Percentiles rank a stretch among this genome's conserved stretches.
These are phyloP conservation scores for Schizonepeta tenuifolia DNA, from an alignment of 257 asterid species.

Conservation along the genomic window DNA sequence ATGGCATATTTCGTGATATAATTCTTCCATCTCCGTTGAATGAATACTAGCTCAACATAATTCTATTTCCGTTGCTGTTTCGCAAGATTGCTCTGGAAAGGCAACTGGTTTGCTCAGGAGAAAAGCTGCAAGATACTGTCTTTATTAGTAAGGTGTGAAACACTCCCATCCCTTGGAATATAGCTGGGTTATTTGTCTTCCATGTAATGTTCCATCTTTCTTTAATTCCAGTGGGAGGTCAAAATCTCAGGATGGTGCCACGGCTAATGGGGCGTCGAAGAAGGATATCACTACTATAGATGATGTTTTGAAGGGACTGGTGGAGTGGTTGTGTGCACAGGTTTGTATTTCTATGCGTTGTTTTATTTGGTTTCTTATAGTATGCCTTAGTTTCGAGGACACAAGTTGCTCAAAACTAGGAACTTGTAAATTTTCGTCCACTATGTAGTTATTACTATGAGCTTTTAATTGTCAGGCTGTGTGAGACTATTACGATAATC, in stretches of 20 bases:
- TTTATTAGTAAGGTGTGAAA: constrained; percentile 67
- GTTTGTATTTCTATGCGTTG: constrained; percentile 41
- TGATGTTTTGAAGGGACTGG: constrained; percentile 82
- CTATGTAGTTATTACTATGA: neutral
- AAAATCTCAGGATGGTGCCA: constrained; percentile 47
- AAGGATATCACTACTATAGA: constrained; percentile 53
- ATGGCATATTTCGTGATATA: neutral
- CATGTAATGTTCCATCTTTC: constrained; percentile 28
- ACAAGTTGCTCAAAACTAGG: constrained; percentile 4
- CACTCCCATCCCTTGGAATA: constrained; percentile 16
- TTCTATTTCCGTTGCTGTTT: constrained; percentile 29
- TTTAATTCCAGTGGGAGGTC: constrained; percentile 72
- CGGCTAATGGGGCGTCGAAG: constrained; percentile 62
- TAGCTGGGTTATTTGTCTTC: constrained; percentile 11
- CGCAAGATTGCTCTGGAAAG: constrained; percentile 79
- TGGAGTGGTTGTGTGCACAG: constrained; percentile 92
- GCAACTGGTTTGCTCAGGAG: constrained; percentile 95
- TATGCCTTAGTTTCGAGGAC: constrained; percentile 10
- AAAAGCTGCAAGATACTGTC: constrained; percentile 94
- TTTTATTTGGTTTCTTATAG: constrained; percentile 12
- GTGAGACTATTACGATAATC: neutral
- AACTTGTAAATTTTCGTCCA: constrained; percentile 3
- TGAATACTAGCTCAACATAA: constrained; percentile 27
- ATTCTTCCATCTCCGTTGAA: constrained; percentile 27
- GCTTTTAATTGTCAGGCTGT: constrained; percentile 5